Evolutionary conservation across 148 eudicot genomes (phyloP), one percentile per base, ranked within the genome.

Genomic region (Bassia scoparia): DNA sequence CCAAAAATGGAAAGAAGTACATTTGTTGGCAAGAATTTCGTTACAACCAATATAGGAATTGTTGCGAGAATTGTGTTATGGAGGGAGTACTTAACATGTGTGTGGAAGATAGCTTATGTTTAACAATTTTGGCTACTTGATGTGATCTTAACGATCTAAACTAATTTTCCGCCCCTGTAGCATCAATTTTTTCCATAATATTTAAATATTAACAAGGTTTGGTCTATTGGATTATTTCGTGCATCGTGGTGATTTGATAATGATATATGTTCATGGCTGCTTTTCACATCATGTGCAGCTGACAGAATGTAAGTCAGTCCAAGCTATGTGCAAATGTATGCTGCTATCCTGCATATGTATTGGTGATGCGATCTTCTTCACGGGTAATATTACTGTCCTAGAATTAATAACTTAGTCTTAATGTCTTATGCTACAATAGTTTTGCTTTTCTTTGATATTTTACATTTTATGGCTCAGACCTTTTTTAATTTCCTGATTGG

Each of bases 261-360:
- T 33, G 29, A 35, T 61, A 35, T 27, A 16, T n/a, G n/a, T 37
- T 37, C 43, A 37, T 37, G 9, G 12, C 12, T 41, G 12, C 46
- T 8, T 14, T 14, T 41, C 12, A 41, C 46, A 41, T 41, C 46
- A 46, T 75, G 34, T 88, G 76, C 80, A 94, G 98, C 72, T 91
- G 74, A 91, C 98, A 43, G 85, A 89, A 70, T 91, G 87, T 88
- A 95, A 91, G 83, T 89, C 98, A 37, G 70, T 84, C 77, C 93
- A 91, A 86, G 88, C 97, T 76, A 81, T 91, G 88, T n/a, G 92
- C 96, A 95, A 80, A 83, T 95, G 50, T 95, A 95, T 86, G 97
- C 91, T 14, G 94, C 96, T 59, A 81, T 91, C 98, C 62, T 88
- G 86, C 81, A 86, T 95, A 63, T 89, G 98, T 81, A 78, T 86